Conservation (phyloP, 495 filamentous ascomycete species). For the Delitschia confertaspora region DNA sequence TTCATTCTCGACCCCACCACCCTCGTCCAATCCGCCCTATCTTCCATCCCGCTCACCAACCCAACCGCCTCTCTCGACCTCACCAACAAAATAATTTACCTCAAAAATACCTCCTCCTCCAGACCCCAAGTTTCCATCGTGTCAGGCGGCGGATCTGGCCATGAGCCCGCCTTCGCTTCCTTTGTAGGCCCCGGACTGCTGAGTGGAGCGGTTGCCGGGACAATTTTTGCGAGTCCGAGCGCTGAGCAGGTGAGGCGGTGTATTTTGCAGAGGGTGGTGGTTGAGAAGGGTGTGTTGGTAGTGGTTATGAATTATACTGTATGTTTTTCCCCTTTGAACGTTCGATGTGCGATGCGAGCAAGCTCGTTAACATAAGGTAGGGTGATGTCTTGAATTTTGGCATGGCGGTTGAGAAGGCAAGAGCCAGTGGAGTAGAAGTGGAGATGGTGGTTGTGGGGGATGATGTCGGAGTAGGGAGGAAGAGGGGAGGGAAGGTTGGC, state of each 20-base stretch:
- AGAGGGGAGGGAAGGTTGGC: slow-evolving; percentile 80
- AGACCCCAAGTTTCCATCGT: slow-evolving; percentile 63
- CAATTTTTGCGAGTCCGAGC: slow-evolving; percentile 83
- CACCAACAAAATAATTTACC: slow-evolving; percentile 80
- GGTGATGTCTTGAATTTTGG: slow-evolving; percentile 89
- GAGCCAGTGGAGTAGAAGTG: slow-evolving; percentile 65
- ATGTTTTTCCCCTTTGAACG: slow-evolving; percentile 60
- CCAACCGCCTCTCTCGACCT: slow-evolving; percentile 72
- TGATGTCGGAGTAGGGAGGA: slow-evolving; percentile 83
- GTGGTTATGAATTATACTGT: slow-evolving; percentile 60
- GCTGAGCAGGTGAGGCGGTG: slow-evolving; percentile 79
- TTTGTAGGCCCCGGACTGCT: slow-evolving; percentile 68
- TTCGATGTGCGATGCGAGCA: slow-evolving; percentile 21
- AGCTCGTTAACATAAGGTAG: no score
- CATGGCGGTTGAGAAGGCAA: slow-evolving; percentile 86
- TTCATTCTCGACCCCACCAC: slow-evolving; percentile 81
- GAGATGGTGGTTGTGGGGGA: slow-evolving; percentile 96
- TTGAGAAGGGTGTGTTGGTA: slow-evolving; percentile 63
- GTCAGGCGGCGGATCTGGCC: slow-evolving; percentile 84
- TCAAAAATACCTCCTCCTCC: slow-evolving; percentile 47
- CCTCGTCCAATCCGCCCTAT: slow-evolving; percentile 69
- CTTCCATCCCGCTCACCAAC: slow-evolving; percentile 72
- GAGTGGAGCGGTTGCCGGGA: slow-evolving; percentile 77
- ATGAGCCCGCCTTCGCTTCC: slow-evolving; percentile 82
- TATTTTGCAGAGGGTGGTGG: slow-evolving; percentile 61